Base-by-base conservation (phyloP, 768 basidiomycete genomes). In the Leucogyrophana mollusca region DNA sequence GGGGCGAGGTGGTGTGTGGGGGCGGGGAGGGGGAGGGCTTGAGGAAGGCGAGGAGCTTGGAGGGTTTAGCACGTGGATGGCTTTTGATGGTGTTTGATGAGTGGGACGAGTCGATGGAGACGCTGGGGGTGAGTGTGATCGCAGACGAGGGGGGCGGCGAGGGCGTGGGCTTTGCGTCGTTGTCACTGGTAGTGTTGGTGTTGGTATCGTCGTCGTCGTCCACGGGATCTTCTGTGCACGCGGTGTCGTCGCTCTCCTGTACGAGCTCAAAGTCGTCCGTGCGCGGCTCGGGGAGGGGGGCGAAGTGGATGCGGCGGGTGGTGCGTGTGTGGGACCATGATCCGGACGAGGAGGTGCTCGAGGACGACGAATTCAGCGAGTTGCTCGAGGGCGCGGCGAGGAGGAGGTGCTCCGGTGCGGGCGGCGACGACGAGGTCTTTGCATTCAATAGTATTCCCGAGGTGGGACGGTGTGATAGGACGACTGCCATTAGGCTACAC, bases 231-330 rank as follows among this genome's bases (percentile, higher is more conserved):
- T 64, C 59, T 27, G 59, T 50, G 34, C 62, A 50, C 33, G 60
- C 63, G 37, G 51, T 47, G 16, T 74, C 72, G 41, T 66, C 65
- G 18, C 45, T 46, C 53, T 69, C 73, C 58, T 73, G 66, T 51
- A 73, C 73, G 20, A 61, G 64, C 49, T 70, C 59, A 53, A 70
- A 52, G 50, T 74, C 70, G 41, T 77, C 73, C 41, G 79, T 73
- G 18, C 79, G 73, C 2, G 88, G 87, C 55, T 88, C 85, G 1
- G 92, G 92, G 14, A 94, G 77, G 1, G 92, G 92, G 0, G 92
- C 91, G 52, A 94, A 94, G 50, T 87, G 80, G 49, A 94, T 92
- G 27, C 55, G 62, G 21, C 60, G 65, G 9, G 55, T 24, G 5
- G 11, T 21, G 16, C 38, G 23, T 5, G 21, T 5, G 20, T 30